Base-by-base conservation (phyloP, 2,329 filamentous ascomycete species). In the Pseudogymnoascus sp. region DNA sequence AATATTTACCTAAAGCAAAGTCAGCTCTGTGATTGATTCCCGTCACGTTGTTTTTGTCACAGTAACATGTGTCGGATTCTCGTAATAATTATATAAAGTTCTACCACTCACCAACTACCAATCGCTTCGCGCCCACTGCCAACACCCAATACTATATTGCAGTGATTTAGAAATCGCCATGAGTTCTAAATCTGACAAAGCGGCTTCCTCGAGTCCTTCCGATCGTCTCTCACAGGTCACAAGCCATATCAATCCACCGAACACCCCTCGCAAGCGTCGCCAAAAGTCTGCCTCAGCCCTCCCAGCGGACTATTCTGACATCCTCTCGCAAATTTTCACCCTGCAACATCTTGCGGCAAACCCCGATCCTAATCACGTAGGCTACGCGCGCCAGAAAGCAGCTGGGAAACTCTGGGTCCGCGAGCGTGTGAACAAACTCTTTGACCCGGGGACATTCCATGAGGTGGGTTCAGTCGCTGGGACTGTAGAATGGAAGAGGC, bases 391-490 rank as follows among this genome's bases (percentile, higher is more conserved):
- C 4, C 85, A 87, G 69, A 86, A 85, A 65, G 76, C 83, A 71
- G 79, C 82, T 2, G 85, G 85, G 1, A 87, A 87, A 70, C 76
- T 87, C 15, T 87, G 84, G 83, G 84, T 87, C 0, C 79, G 84
- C 21, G 84, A 87, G 67, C 76, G 84, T 2, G 80, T 87, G 15
- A 76, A 82, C 4, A 74, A 79, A 33, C 74, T 87, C n/a, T 75
- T 87, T 9, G 84, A 87, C 62, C 67, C 73, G 1, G 79, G 76
- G 2, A 80, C 76, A 25, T 86, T 86, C 65, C 74, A 76, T 15
- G 84, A 87, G 71, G 78, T 87, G 5, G 85, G 85, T 0, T 84
- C 80, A 45, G 77, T 85, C 0, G 81, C 81, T 1, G 85, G 85
- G 4, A 82, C 79, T 0, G 83, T 85, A 8, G 76, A 73, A 52